Evolutionary conservation across 2,329 filamentous ascomycete genomes (phyloP).

Genomic region (Colletotrichum neosansevieriae): DNA sequence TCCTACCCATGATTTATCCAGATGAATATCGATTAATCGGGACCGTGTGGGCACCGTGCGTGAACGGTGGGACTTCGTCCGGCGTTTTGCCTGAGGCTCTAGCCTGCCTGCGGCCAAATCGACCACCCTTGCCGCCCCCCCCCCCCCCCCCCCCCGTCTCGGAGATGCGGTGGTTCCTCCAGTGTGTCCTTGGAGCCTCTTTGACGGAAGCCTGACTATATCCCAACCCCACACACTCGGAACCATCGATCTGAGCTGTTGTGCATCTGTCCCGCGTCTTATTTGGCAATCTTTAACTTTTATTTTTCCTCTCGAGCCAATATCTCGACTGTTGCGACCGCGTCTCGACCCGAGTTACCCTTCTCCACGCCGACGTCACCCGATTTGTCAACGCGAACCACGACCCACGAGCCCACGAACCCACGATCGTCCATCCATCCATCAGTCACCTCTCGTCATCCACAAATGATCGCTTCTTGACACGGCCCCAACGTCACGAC

Average conservation of each 20-base stretch:
- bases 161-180: constrained; percentile 38
- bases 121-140: not conserved
- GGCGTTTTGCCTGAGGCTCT: constrained; percentile 39
- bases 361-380: constrained; percentile 39
- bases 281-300: constrained; percentile 5
- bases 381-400: constrained; percentile 31
- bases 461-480: constrained; percentile 34
- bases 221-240: constrained; percentile 38
- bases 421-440: constrained; percentile 5
- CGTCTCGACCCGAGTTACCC: not conserved
- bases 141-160: constrained; percentile 29
- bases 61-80: not conserved
- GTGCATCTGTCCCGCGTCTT: constrained; percentile 25
- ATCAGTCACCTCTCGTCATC: constrained; percentile 3
- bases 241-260: constrained; percentile 31
- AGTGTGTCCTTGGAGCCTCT: constrained; percentile 27
- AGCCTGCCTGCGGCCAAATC: not conserved
- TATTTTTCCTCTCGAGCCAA: not conserved
- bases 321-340: not conserved
- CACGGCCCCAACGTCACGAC: constrained; percentile 8
- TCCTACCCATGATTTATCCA: no score
- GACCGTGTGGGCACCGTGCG: constrained; percentile 5
- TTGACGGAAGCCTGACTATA: constrained; percentile 39
- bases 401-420: constrained; percentile 9
- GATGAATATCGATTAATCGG: not conserved